Percentiles rank a stretch among this genome's conserved stretches.
Evolutionary conservation across 2,329 filamentous ascomycete genomes (phyloP).

Genomic region (Hirsutella minnesotensis): DNA sequence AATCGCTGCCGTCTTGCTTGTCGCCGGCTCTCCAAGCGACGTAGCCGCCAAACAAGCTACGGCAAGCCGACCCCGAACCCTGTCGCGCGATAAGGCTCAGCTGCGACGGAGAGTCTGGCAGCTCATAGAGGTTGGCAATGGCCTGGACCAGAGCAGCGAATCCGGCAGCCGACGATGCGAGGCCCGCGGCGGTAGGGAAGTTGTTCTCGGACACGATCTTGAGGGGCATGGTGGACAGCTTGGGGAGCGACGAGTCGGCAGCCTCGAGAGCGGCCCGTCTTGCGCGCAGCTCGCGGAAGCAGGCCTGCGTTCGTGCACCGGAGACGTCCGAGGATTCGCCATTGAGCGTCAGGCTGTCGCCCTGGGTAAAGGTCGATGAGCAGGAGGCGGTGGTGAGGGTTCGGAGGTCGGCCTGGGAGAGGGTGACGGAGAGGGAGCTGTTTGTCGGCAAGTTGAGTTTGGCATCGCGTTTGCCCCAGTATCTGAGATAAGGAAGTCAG

Average conservation of each 20-base stretch:
- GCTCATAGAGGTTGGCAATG: slow-evolving; percentile 82
- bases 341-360: slow-evolving; percentile 73
- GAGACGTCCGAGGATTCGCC: slow-evolving; percentile 71
- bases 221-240: slow-evolving; percentile 65
- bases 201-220: slow-evolving; percentile 95
- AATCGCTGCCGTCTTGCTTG: slow-evolving; percentile 70
- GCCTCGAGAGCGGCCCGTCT: slow-evolving; percentile 68
- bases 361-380: slow-evolving; percentile 54
- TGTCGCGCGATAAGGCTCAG: slow-evolving; percentile 84
- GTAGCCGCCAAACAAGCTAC: slow-evolving; percentile 87
- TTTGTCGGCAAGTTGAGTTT: slow-evolving; percentile 96
- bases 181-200: slow-evolving; percentile 92
- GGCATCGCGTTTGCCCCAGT: slow-evolving; percentile 96
- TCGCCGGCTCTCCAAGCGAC: slow-evolving; percentile 85
- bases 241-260: slow-evolving; percentile 61
- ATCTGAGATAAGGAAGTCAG: slow-evolving; percentile 17
- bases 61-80: slow-evolving; percentile 88
- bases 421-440: slow-evolving; percentile 91
- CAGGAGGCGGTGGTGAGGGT: slow-evolving; percentile 94
- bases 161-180: slow-evolving; percentile 60
- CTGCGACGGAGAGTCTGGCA: slow-evolving; percentile 69
- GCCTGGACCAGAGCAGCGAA: slow-evolving; percentile 67
- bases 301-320: slow-evolving; percentile 85
- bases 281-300: slow-evolving; percentile 73
- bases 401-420: slow-evolving; percentile 85